These are phyloP conservation scores for Rhinocladiella mackenziei DNA, from an alignment of 2,329 filamentous ascomycete species.

Conservation along the genomic window DNA sequence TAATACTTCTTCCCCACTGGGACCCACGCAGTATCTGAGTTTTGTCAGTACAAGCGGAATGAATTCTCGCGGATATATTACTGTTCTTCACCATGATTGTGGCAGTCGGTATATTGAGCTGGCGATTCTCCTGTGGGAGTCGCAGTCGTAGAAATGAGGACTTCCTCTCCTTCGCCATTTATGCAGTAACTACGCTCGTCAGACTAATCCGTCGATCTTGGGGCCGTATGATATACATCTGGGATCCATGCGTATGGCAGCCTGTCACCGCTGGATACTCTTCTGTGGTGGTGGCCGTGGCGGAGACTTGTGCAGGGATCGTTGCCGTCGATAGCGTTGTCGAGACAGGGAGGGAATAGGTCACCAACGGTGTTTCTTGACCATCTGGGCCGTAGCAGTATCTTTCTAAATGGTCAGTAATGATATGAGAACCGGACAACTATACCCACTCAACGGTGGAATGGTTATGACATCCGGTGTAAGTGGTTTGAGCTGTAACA, in stretches of 20 bases:
- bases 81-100: conserved; percentile 57
- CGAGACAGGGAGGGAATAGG: conserved; percentile 24
- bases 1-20: conserved; percentile 58
- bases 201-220: conserved; percentile 28
- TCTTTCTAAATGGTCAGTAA: conserved; percentile 11
- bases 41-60: not conserved
- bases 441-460: conserved; percentile 31
- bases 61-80: conserved; percentile 37
- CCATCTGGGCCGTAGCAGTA: conserved; percentile 34
- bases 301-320: conserved; percentile 27
- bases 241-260: conserved; percentile 49
- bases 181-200: conserved; percentile 31
- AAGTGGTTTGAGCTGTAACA: conserved; percentile 19
- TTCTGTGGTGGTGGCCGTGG: conserved; percentile 32
- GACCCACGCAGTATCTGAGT: conserved; percentile 60
- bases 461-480: conserved; percentile 35
- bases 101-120: conserved; percentile 61
- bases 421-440: not conserved
- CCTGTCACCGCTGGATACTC: conserved; percentile 48
- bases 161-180: conserved; percentile 36
- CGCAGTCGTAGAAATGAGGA: conserved; percentile 40
- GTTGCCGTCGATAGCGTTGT: conserved; percentile 18
- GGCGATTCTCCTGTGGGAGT: conserved; percentile 57
- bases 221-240: conserved; percentile 41
- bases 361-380: conserved; percentile 30